Base-by-base conservation (phyloP, 2,329 filamentous ascomycete species). In the Nemania sp. region DNA sequence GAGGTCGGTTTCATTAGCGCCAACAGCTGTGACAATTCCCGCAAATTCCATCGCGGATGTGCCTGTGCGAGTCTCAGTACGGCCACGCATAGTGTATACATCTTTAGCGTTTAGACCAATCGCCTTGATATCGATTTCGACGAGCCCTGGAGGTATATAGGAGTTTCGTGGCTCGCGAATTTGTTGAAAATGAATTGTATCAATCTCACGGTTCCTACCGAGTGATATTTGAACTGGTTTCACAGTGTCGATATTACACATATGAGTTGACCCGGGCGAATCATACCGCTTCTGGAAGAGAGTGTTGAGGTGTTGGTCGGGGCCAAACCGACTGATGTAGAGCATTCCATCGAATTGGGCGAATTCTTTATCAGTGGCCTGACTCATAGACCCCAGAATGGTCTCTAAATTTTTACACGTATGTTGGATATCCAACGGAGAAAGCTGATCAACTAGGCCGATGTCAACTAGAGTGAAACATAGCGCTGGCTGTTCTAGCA, bases 91-190 rank as follows among this genome's bases (percentile, higher is more conserved):
- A 0, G 26, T 17, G 20, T 70, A 67, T 3, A 66, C 22, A 17
- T 65, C 63, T 39, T 62, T 65, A 6, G 63, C 63, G 14, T 64
- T 65, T n/a, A 65, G 48, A 11, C 63, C 58, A 4, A 62, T 41
- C 11, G 49, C 55, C 9, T 49, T 49, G 9, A 56, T 31, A 15
- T 15, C 19, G 6, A 50, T 28, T 7, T 45, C 53, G 37, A 53
- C 34, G n/a, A 3, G 15, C 15, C 15, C 34, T 20, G 20, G 3
- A 0, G 53, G 56, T 1, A 34, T 28, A 1, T n/a, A 6, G 6
- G 26, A 28, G 11, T 28, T 39, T 1, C 2, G 1, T 0, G 56
- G 45, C 15, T 44, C 6, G 26, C 49, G 11, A 2, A 54, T 0
- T 48, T 65, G 49, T 15, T 59, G 49, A 31, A 63, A 65, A 30